Conservation (phyloP, 441 rosid species). For the Adansonia gregorii region DNA sequence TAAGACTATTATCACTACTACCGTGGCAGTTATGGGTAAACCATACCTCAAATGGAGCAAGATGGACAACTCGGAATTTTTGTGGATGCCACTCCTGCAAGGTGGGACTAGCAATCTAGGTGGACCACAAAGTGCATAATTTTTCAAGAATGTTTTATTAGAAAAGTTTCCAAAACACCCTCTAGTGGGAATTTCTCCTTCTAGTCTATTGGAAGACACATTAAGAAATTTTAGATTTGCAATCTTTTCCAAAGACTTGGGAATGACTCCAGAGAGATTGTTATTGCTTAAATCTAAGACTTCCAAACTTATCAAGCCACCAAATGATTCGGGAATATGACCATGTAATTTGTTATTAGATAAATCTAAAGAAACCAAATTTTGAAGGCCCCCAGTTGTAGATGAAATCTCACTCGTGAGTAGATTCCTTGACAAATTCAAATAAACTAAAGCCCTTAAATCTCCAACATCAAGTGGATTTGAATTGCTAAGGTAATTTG, state of each 20-base stretch:
- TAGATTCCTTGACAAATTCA: not conserved
- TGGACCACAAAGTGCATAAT: not conserved
- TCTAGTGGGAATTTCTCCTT: not conserved
- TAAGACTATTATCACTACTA: not conserved
- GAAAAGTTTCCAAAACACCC: not conserved
- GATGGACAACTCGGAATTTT: not conserved
- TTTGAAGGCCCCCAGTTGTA: not conserved
- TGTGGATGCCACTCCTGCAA: not conserved
- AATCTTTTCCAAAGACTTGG: not conserved
- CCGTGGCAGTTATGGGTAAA: not conserved
- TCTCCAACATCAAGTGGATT: not conserved
- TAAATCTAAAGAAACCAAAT: not conserved
- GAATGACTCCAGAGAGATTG: not conserved
- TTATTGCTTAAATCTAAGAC: not conserved
- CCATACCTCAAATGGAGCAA: not conserved
- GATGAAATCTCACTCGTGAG: not conserved
- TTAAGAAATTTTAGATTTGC: not conserved
- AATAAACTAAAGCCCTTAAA: not conserved
- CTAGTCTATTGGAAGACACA: not conserved
- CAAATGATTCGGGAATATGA: not conserved
- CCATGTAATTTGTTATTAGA: not conserved
- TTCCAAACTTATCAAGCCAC: not conserved
- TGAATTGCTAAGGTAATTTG: not conserved
- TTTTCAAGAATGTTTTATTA: not conserved
- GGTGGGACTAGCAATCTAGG: not conserved